Evolutionary conservation across 139 green algal genomes (phyloP).

Genomic region (Tetraselmis striata): DNA sequence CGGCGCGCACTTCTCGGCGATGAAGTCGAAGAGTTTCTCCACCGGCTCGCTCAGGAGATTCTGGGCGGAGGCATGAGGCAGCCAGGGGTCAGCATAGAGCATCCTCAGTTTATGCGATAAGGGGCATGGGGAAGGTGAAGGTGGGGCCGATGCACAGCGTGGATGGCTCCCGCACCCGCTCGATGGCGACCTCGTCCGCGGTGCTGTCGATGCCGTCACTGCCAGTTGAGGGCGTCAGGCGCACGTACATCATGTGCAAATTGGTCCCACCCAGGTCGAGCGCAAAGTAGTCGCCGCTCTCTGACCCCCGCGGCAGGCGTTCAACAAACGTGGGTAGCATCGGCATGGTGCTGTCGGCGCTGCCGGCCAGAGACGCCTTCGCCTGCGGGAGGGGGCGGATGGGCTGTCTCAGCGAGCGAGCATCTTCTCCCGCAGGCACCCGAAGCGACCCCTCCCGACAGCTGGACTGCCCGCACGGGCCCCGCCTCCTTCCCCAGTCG

Average conservation of each 20-base stretch:
- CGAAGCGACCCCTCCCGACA: not conserved
- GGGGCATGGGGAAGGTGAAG: slow-evolving; percentile 15
- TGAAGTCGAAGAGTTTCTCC: slow-evolving; percentile 64
- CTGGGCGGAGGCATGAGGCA: too few species aligned
- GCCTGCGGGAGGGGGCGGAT: slow-evolving; percentile 21
- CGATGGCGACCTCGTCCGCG: slow-evolving; percentile 14
- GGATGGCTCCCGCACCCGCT: not conserved
- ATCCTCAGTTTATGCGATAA: slow-evolving; percentile 34
- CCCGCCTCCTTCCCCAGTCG: not conserved
- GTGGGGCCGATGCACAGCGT: not conserved
- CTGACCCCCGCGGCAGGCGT: slow-evolving; percentile 13
- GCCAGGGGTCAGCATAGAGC: slow-evolving; percentile 49
- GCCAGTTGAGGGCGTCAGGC: slow-evolving; percentile 17
- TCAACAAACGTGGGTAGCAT: slow-evolving; percentile 48
- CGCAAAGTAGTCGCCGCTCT: slow-evolving; percentile 67
- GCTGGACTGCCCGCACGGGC: not conserved
- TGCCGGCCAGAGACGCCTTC: slow-evolving; percentile 17
- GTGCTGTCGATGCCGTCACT: slow-evolving; percentile 8
- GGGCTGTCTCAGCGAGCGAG: not conserved
- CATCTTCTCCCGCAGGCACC: not conserved
- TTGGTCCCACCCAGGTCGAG: slow-evolving; percentile 89
- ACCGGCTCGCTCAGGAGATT: slow-evolving; percentile 38
- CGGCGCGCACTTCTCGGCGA: slow-evolving; percentile 50
- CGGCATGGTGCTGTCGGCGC: slow-evolving; percentile 29
- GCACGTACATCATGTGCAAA: slow-evolving; percentile 62